These are phyloP conservation scores for Cladosporium cucumerinum DNA, from an alignment of 2,329 filamentous ascomycete species.

Conservation along the genomic window DNA sequence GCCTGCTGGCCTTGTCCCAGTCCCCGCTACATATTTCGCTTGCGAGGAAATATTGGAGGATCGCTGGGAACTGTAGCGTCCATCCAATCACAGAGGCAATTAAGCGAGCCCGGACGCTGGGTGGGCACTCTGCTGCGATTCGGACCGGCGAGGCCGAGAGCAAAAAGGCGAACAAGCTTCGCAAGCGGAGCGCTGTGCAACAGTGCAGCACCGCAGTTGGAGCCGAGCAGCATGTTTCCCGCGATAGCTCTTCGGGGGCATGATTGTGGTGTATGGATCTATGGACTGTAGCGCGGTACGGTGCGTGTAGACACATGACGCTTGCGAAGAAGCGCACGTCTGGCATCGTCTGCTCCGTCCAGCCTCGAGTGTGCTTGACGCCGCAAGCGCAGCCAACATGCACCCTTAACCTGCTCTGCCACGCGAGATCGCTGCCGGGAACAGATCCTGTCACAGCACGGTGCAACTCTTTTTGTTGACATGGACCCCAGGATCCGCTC, in stretches of 20 bases:
- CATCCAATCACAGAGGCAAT: not conserved
- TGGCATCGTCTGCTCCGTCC: conserved; percentile 1
- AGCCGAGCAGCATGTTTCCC: not conserved
- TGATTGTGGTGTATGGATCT: not conserved
- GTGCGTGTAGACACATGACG: not conserved
- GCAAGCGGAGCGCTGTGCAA: conserved; percentile 3
- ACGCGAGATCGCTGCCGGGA: conserved; percentile 13
- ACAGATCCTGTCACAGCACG: conserved; percentile 1
- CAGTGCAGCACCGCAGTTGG: not conserved
- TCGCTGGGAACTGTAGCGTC: conserved; percentile 4
- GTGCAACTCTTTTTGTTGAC: not conserved
- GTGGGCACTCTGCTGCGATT: conserved; percentile 1
- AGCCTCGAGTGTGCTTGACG: conserved; percentile 11
- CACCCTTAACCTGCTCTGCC: conserved; percentile 1
- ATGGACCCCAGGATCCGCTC: conserved; percentile 4
- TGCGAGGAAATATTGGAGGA: conserved; percentile 13
- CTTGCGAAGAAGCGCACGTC: not conserved
- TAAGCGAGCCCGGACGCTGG: conserved; percentile 6
- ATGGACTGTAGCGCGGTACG: not conserved
- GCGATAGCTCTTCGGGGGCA: not conserved
- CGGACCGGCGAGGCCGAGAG: not conserved
- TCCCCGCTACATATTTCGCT: conserved; percentile 12
- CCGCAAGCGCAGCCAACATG: conserved; percentile 15
- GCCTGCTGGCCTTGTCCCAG: not conserved
- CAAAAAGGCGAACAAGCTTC: conserved; percentile 1